Evolutionary conservation across 1,284 basidiomycete species (phyloP).

Genomic region (Wallemia mellicola): DNA sequence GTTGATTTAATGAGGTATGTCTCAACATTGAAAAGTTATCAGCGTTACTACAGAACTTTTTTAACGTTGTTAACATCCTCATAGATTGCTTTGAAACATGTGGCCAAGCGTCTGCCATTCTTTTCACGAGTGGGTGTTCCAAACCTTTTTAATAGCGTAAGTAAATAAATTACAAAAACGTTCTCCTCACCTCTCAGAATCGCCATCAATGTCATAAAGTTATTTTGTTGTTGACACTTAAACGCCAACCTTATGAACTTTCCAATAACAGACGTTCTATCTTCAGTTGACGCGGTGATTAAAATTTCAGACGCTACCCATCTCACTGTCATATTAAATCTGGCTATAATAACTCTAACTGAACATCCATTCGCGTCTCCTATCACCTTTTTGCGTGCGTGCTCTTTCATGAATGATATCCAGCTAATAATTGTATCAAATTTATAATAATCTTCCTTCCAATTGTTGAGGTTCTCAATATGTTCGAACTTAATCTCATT

Average conservation of each 20-base stretch:
- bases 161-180: background rate
- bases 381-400: background rate
- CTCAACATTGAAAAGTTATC: background rate
- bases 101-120: background rate
- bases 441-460: conserved; percentile 11
- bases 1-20: background rate
- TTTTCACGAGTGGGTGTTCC: background rate
- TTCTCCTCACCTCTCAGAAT: background rate
- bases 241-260: background rate
- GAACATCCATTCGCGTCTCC: background rate
- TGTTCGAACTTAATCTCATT: conserved; percentile 55
- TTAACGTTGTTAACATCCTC: background rate
- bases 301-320: background rate
- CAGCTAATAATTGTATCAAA: background rate
- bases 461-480: conserved; percentile 21
- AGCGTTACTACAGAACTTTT: background rate
- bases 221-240: background rate
- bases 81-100: background rate
- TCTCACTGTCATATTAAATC: conserved; percentile 1
- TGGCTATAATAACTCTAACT: background rate
- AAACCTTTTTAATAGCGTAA: background rate
- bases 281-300: background rate
- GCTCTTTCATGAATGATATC: background rate
- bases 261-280: background rate
- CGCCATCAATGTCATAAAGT: conserved; percentile 1